Conservation (phyloP, 2,329 filamentous ascomycete species). For the Polytolypa hystricis region DNA sequence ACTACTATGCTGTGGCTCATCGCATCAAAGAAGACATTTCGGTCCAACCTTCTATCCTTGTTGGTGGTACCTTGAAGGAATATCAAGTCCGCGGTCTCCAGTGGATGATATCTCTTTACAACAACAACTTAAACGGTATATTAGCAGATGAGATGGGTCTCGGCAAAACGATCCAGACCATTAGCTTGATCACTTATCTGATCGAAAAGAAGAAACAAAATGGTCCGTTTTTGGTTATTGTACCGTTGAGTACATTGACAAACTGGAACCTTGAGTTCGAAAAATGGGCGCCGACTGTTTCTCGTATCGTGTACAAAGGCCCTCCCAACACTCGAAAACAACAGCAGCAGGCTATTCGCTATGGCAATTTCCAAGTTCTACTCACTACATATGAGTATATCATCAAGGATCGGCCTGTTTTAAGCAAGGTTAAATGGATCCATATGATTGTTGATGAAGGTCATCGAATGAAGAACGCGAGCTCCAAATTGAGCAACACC, state of each 20-base stretch:
- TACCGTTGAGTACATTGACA: conserved; percentile 89
- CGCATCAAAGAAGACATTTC: conserved; percentile 87
- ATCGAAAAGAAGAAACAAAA: conserved; percentile 90
- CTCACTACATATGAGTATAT: conserved; percentile 99
- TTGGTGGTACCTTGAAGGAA: conserved; percentile 88
- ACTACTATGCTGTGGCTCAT: conserved; percentile 98
- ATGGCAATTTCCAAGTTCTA: conserved; percentile 89
- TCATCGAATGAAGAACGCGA: conserved; percentile 98
- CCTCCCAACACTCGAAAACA: conserved; percentile 78
- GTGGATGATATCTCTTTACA: conserved; percentile 99
- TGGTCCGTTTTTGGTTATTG: conserved; percentile 91
- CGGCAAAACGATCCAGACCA: conserved; percentile 98
- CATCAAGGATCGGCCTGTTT: conserved; percentile 90
- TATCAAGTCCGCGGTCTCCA: conserved; percentile 98
- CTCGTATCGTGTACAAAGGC: conserved; percentile 91
- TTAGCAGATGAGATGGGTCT: conserved; percentile 99
- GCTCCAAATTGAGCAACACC: conserved; percentile 90
- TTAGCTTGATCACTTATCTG: conserved; percentile 91
- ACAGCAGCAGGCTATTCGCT: conserved; percentile 87
- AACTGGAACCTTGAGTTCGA: conserved; percentile 99
- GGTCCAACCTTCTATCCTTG: conserved; percentile 70
- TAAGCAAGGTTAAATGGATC: conserved; percentile 99
- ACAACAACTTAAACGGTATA: conserved; percentile 99
- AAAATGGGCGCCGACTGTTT: conserved; percentile 88
- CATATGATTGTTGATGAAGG: conserved; percentile 99